Conservation (phyloP, 805 yeast species). For the Barnettozyma siamensis region DNA sequence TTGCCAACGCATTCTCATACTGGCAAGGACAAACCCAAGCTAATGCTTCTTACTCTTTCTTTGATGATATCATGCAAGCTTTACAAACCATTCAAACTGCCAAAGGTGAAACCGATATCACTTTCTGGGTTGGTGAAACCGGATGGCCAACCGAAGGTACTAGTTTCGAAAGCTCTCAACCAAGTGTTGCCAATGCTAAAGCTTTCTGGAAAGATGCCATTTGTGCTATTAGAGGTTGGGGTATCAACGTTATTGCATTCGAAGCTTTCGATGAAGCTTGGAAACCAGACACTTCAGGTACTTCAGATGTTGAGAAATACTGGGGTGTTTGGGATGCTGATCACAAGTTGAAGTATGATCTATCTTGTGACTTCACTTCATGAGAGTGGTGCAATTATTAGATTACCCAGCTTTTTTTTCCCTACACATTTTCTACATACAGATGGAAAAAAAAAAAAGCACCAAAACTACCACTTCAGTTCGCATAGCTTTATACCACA, state of each 20-base stretch:
- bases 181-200: slow-evolving; percentile 69
- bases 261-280: slow-evolving; percentile 96
- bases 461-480: too few species aligned
- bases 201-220: slow-evolving; percentile 82
- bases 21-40: slow-evolving; percentile 94
- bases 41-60: slow-evolving; percentile 86
- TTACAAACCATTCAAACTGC: slow-evolving; percentile 78
- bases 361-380: slow-evolving; percentile 42
- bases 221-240: slow-evolving; percentile 95
- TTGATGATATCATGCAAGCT: slow-evolving; percentile 97
- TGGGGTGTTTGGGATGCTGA: slow-evolving; percentile 84
- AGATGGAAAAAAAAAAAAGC: too few species aligned
- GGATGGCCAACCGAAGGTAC: slow-evolving; percentile 95
- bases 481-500: too few species aligned
- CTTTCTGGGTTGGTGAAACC: slow-evolving; percentile 96
- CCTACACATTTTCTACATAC: too few species aligned
- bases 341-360: slow-evolving; percentile 39
- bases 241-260: slow-evolving; percentile 84
- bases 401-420: too few species aligned
- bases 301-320: slow-evolving; percentile 81
- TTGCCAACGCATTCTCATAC: slow-evolving; percentile 95
- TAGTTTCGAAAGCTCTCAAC: slow-evolving; percentile 57
- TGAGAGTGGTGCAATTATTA: slow-evolving; percentile 1
- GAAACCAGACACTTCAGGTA: slow-evolving; percentile 90
- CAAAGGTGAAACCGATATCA: slow-evolving; percentile 82